Conservation (phyloP, 2,329 filamentous ascomycete genomes). For the Apiospora marii region DNA sequence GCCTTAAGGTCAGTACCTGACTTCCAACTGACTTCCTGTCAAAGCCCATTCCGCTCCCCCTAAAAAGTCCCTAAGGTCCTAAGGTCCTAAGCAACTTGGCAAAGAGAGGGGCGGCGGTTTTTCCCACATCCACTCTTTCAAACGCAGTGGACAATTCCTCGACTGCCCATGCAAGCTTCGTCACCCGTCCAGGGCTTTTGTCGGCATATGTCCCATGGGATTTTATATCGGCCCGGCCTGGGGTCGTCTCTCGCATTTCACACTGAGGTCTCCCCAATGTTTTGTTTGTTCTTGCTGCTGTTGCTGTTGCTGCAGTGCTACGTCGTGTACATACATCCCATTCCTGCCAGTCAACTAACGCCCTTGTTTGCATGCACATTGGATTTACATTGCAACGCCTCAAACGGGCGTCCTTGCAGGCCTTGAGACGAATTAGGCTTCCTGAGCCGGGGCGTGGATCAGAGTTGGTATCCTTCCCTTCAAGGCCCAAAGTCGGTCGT, state of each 20-base stretch:
- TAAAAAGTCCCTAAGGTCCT: too few species aligned
- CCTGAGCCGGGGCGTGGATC: slow-evolving; percentile 1
- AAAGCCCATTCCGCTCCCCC: background rate
- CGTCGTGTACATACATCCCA: background rate
- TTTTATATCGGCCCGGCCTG: slow-evolving; percentile 15
- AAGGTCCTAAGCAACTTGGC: slow-evolving; percentile 4
- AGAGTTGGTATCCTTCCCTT: background rate
- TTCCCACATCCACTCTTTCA: slow-evolving; percentile 1
- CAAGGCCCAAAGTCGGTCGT: slow-evolving; percentile 3
- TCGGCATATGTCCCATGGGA: slow-evolving; percentile 17
- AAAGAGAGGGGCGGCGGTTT: slow-evolving; percentile 15
- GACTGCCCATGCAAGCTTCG: slow-evolving; percentile 15
- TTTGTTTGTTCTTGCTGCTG: background rate
- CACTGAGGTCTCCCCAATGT: too few species aligned
- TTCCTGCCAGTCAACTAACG: background rate
- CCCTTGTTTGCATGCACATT: background rate
- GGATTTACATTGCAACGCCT: background rate
- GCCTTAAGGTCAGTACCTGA: background rate
- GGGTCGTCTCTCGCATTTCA: background rate
- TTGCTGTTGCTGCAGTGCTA: slow-evolving; percentile 1
- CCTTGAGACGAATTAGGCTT: slow-evolving; percentile 1
- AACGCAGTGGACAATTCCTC: background rate
- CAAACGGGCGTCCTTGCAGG: background rate
- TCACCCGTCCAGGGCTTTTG: slow-evolving; percentile 10
- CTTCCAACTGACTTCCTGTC: background rate